A percentile compares a stretch with the other conserved stretches of the same genome.
Conservation (phyloP, 2,329 filamentous ascomycete species). For the Rhynchosporium secalis region DNA sequence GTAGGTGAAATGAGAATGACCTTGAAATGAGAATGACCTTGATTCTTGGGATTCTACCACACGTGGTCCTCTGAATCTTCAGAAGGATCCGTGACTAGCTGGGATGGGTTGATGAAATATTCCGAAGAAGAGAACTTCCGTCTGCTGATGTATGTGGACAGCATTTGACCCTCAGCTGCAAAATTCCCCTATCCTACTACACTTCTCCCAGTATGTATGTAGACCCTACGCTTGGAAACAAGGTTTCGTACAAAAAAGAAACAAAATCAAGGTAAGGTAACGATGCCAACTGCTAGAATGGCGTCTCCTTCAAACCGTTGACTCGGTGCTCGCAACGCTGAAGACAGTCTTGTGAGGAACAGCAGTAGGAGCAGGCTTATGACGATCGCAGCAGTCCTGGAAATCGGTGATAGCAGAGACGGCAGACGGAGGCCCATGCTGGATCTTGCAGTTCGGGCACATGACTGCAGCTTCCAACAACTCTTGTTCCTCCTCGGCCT, state of each 20-base stretch:
- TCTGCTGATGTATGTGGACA: background rate
- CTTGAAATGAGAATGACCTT: background rate
- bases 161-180: background rate
- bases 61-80: background rate
- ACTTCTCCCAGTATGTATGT: background rate
- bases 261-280: background rate
- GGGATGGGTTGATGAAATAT: too few species aligned
- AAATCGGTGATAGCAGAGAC: conserved; percentile 14
- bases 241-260: background rate
- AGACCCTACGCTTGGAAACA: background rate
- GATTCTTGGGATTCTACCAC: background rate
- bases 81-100: background rate
- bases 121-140: background rate
- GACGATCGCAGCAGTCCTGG: conserved; percentile 12
- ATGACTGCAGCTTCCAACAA: conserved; percentile 11
- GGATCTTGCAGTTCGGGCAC: conserved; percentile 7
- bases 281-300: background rate
- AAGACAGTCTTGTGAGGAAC: background rate
- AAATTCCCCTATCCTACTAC: background rate
- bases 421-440: conserved; percentile 9
- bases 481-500: conserved; percentile 4
- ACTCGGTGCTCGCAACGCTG: conserved; percentile 11
- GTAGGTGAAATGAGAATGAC: background rate
- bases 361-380: background rate
- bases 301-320: background rate